These are phyloP conservation scores for Stenogyne calaminthoides DNA, from an alignment of 305 asterid genomes.

Conservation along the genomic window DNA sequence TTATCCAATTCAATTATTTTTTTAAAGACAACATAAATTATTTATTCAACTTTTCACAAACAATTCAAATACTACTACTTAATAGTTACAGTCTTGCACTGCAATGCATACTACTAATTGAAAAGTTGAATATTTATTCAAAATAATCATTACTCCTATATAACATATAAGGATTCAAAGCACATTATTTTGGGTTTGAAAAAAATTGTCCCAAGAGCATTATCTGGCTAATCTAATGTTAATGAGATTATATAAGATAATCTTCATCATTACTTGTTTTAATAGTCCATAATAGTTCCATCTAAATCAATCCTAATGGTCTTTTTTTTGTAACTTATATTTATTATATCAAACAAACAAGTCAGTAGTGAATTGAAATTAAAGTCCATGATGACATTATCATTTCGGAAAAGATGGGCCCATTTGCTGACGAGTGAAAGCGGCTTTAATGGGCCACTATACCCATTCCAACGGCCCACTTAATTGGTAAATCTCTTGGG, in stretches of 20 bases:
- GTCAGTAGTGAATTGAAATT: background rate
- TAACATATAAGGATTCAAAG: background rate
- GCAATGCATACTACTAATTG: background rate
- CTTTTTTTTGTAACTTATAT: slow-evolving; percentile 20
- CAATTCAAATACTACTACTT: background rate
- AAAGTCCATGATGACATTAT: slow-evolving; percentile 40
- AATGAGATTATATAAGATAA: slow-evolving; percentile 30
- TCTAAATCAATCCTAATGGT: slow-evolving; percentile 5
- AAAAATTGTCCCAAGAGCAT: slow-evolving; percentile 24
- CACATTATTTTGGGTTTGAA: slow-evolving; percentile 36
- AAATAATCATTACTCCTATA: slow-evolving; percentile 19
- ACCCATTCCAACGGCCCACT: slow-evolving; percentile 50
- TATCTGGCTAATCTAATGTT: slow-evolving; percentile 22
- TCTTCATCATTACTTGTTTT: slow-evolving; percentile 26
- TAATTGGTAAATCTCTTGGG: slow-evolving; percentile 27
- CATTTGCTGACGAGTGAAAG: slow-evolving; percentile 37
- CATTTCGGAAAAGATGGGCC: slow-evolving; percentile 39
- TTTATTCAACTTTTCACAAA: background rate
- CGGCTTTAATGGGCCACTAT: slow-evolving; percentile 44
- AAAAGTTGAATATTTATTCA: background rate
- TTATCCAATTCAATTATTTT: background rate
- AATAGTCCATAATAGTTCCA: slow-evolving; percentile 1
- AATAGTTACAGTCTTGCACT: background rate
- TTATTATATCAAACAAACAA: slow-evolving; percentile 21
- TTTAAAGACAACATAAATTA: background rate